A percentile compares a stretch with the other conserved stretches of the same genome.
These are phyloP conservation scores for Penicillium sp. DNA, from an alignment of 2,329 filamentous ascomycete genomes.

Conservation along the genomic window DNA sequence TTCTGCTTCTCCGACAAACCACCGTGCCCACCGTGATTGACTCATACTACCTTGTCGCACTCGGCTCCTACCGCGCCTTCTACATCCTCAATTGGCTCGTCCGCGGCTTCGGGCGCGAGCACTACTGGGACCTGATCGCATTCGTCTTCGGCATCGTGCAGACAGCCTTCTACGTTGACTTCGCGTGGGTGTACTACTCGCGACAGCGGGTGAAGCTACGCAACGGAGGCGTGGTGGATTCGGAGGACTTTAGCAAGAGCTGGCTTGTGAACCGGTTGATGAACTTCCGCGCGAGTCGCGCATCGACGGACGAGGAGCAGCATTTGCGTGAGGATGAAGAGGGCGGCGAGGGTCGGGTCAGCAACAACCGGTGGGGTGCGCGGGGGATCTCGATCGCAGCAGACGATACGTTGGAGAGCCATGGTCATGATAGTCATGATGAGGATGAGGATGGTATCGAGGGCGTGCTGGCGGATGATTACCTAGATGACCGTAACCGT, in stretches of 20 bases:
- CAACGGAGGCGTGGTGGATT: slow-evolving; percentile 83
- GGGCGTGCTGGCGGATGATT: slow-evolving; percentile 15
- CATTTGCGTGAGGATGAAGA: slow-evolving; percentile 35
- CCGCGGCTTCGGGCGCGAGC: slow-evolving; percentile 62
- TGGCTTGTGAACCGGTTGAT: slow-evolving; percentile 82
- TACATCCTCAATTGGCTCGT: slow-evolving; percentile 93
- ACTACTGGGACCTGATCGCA: slow-evolving; percentile 68
- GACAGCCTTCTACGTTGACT: slow-evolving; percentile 87
- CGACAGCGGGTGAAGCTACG: slow-evolving; percentile 92
- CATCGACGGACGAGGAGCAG: slow-evolving; percentile 42
- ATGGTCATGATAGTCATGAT: slow-evolving; percentile 13
- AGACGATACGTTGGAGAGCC: slow-evolving; percentile 51
- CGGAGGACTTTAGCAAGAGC: slow-evolving; percentile 80
- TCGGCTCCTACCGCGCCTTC: slow-evolving; percentile 83
- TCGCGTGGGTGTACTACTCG: slow-evolving; percentile 95
- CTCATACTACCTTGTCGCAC: slow-evolving; percentile 87
- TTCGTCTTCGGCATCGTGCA: slow-evolving; percentile 87
- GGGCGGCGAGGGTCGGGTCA: slow-evolving; percentile 29
- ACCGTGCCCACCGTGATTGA: slow-evolving; percentile 94
- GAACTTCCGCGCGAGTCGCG: slow-evolving; percentile 49
- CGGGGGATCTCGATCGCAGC: slow-evolving; percentile 62
- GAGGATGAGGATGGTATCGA: slow-evolving; percentile 15
- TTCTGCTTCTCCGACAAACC: slow-evolving; percentile 90
- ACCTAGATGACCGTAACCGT: slow-evolving; percentile 2
- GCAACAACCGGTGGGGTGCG: slow-evolving; percentile 56